Percentiles rank a stretch among this genome's conserved stretches.
These are phyloP conservation scores for Leishmania guyanensis DNA, from an alignment of 208 protist genomes.

Conservation along the genomic window DNA sequence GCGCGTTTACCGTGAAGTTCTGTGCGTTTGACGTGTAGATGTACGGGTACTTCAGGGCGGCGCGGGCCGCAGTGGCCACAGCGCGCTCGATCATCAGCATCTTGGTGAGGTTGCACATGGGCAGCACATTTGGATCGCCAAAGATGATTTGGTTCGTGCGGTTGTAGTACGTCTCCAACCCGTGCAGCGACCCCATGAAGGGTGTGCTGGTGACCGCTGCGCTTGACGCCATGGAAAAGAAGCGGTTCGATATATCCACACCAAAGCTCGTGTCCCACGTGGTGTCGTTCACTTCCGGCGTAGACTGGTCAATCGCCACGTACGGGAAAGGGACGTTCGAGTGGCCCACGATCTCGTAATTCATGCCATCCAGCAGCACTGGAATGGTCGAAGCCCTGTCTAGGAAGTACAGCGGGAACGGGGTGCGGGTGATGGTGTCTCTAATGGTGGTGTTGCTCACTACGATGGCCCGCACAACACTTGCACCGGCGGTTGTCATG, in stretches of 20 bases:
- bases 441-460: conserved; percentile 38
- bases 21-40: conserved; percentile 55
- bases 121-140: conserved; percentile 55
- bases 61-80: conserved; percentile 30
- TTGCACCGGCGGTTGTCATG: conserved; percentile 27
- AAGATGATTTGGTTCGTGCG: conserved; percentile 51
- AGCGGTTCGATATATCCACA: conserved; percentile 29
- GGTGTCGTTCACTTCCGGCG: conserved; percentile 22
- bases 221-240: neutral
- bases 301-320: conserved; percentile 17
- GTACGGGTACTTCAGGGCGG: conserved; percentile 40
- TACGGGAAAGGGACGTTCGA: conserved; percentile 32
- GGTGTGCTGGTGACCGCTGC: conserved; percentile 15
- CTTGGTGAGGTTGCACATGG: conserved; percentile 51
- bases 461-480: conserved; percentile 40
- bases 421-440: conserved; percentile 27
- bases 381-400: conserved; percentile 32
- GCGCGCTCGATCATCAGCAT: conserved; percentile 35
- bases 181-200: conserved; percentile 27
- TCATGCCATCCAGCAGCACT: conserved; percentile 23
- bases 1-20: conserved; percentile 21
- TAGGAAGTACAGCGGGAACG: conserved; percentile 55
- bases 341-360: conserved; percentile 29
- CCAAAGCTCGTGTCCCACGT: conserved; percentile 46
- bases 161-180: conserved; percentile 57